Base-by-base conservation (phyloP, 257 asterid species). In the Solanum bulbocastanum region DNA sequence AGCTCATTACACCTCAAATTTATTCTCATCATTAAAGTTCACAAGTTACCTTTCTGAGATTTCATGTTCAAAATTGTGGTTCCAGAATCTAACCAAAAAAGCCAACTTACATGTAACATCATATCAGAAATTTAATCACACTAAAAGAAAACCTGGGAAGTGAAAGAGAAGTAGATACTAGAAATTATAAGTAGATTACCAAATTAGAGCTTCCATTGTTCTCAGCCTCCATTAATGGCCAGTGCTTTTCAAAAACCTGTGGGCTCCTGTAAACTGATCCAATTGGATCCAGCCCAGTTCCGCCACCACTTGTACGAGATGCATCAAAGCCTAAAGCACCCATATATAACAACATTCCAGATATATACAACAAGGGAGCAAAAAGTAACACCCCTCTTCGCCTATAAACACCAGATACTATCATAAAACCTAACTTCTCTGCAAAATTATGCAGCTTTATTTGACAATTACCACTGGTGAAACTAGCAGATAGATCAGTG, bases 221-320 rank as follows among this genome's bases (percentile, higher is more conserved):
- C 86, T 97, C 98, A 52, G 94, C 95, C 91, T 96, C 97, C 99
- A 97, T 96, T 44, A 90, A 91, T 33, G 99, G 98, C 99, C 99
- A 97, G 23, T 95, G 97, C 91, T 92, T 97, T 91, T 96, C 95
- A 68, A 97, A 94, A 75, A 97, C 96, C 92, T 95, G 93, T 5
- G 99, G 99, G 88, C 99, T 97, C 89, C 98, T 93, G 89, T 97
- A 97, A 40, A 92, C 91, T 1, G 98, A 93, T 22, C 99, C 99
- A 5, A 95, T 98, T 82, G 87, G 88, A 33, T 93, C 94, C 5
- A 90, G 90, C 13, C 81, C 96, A 83, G 92, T 94, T 13, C 90
- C 88, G 22, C 83, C 86, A 42, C 86, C 89, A 37, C 88, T 86
- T 58, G 13, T 84, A 90, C 83, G 87, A 88, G 86, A 92, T 88